Conservation (phyloP, 2,329 filamentous ascomycete genomes). For the Plenodomus biglobosus region DNA sequence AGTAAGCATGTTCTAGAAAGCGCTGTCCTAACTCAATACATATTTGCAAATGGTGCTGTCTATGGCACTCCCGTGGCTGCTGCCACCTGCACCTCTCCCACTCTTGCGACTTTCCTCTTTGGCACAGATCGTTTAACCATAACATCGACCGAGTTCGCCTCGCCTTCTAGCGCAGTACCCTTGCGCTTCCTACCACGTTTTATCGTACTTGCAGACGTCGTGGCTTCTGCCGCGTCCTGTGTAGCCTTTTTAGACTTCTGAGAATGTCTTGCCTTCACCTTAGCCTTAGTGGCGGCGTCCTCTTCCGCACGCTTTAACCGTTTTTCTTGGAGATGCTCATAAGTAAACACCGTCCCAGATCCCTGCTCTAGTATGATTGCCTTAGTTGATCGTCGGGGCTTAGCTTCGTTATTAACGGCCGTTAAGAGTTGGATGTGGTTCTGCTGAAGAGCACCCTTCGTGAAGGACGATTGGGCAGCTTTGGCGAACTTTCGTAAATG, state of each 20-base stretch:
- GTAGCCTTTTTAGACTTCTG: conserved; percentile 7
- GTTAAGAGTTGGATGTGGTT: conserved; percentile 26
- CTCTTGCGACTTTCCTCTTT: conserved; percentile 6
- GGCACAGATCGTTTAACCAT: conserved; percentile 3
- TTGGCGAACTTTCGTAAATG: conserved; percentile 8
- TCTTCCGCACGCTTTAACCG: conserved; percentile 21
- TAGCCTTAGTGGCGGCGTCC: conserved; percentile 19
- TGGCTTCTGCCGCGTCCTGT: conserved; percentile 5
- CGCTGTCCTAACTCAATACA: conserved; percentile 4
- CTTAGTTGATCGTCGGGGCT: conserved; percentile 23
- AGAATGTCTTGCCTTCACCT: conserved; percentile 2
- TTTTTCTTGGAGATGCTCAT: conserved; percentile 23
- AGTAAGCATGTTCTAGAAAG: neutral
- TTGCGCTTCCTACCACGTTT: conserved; percentile 6
- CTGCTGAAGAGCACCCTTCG: conserved; percentile 26
- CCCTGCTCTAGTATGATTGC: conserved; percentile 24
- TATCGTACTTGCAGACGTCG: neutral
- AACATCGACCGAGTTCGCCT: conserved; percentile 1
- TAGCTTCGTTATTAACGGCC: conserved; percentile 34
- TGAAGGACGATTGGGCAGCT: conserved; percentile 28
- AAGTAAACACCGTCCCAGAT: conserved; percentile 22
- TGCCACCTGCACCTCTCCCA: conserved; percentile 4
- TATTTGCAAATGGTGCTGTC: conserved; percentile 4
- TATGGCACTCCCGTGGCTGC: conserved; percentile 3
- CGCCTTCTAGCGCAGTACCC: conserved; percentile 5